Conservation (phyloP, 768 basidiomycete species). For the Auricularia cornea region DNA sequence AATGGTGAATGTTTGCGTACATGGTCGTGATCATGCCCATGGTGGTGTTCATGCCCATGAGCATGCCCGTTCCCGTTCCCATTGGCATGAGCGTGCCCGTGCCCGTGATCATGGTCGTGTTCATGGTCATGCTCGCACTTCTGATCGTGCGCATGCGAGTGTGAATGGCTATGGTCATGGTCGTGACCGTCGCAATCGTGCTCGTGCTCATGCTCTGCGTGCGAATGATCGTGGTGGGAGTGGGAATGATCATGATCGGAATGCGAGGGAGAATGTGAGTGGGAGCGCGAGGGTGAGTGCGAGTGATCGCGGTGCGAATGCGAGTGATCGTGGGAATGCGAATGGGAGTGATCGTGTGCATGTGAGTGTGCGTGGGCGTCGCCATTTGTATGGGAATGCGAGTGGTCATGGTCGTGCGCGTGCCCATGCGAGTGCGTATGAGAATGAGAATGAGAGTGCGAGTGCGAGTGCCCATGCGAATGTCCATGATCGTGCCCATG, state of each 20-base stretch:
- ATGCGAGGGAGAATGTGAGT: conserved; percentile 24
- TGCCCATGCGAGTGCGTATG: conserved; percentile 19
- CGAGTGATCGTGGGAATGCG: conserved; percentile 16
- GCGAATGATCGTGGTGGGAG: conserved; percentile 11
- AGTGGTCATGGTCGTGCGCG: conserved; percentile 18
- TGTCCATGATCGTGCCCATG: conserved; percentile 5
- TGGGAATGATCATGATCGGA: conserved; percentile 12
- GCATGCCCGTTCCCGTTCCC: conserved; percentile 14
- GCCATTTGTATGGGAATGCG: conserved; percentile 17
- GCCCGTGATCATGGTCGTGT: not conserved
- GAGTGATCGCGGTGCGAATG: conserved; percentile 15
- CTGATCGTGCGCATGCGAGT: not conserved
- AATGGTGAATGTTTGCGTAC: no score
- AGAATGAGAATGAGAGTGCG: conserved; percentile 24
- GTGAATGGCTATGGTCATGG: not conserved
- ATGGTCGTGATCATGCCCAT: conserved; percentile 10
- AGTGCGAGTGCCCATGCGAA: conserved; percentile 13
- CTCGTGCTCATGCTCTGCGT: conserved; percentile 15
- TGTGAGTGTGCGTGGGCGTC: conserved; percentile 17
- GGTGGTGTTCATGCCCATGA: conserved; percentile 7
- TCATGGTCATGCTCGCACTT: not conserved
- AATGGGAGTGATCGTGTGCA: conserved; percentile 12
- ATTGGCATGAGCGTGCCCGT: conserved; percentile 10
- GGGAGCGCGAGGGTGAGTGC: conserved; percentile 5
- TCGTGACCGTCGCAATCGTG: conserved; percentile 5